Evolutionary conservation across 768 basidiomycete species (phyloP).

Genomic region (Albatrellus ellisii): DNA sequence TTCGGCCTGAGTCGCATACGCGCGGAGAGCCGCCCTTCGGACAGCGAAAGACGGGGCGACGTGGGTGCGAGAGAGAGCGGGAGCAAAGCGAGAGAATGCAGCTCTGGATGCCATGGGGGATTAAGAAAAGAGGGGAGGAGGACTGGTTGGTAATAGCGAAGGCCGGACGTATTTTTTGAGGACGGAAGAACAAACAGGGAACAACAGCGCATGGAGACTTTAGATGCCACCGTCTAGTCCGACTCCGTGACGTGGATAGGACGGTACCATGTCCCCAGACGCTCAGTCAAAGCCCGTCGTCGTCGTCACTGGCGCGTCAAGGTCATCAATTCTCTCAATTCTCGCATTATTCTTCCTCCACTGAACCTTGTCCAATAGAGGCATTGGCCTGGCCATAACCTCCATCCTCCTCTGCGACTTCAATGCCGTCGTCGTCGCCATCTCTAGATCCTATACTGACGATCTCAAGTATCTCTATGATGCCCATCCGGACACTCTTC

Average conservation of each 20-base stretch:
- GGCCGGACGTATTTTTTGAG: conserved; percentile 6
- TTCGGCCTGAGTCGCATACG: conserved; percentile 50
- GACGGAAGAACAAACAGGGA: conserved; percentile 1
- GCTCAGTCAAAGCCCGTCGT: too few relatives aligned
- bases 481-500: conserved; percentile 27
- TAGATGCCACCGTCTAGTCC: conserved; percentile 6
- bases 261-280: conserved; percentile 20
- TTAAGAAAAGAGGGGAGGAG: conserved; percentile 19
- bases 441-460: conserved; percentile 59
- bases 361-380: conserved; percentile 22
- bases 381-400: conserved; percentile 73
- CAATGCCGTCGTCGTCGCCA: conserved; percentile 56
- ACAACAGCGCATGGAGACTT: conserved; percentile 5
- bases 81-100: conserved; percentile 50
- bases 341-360: conserved; percentile 14
- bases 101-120: conserved; percentile 33
- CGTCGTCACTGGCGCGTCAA: conserved; percentile 81
- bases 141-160: conserved; percentile 4
- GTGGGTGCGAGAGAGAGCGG: conserved; percentile 29
- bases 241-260: conserved; percentile 4
- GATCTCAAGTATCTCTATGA: conserved; percentile 42
- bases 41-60: conserved; percentile 28
- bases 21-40: conserved; percentile 34
- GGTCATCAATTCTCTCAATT: conserved; percentile 34
- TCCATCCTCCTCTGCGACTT: conserved; percentile 49